A percentile compares a stretch with the other conserved stretches of the same genome.
These are phyloP conservation scores for Xanthoconium purpureum DNA, from an alignment of 768 basidiomycete species.

Conservation along the genomic window DNA sequence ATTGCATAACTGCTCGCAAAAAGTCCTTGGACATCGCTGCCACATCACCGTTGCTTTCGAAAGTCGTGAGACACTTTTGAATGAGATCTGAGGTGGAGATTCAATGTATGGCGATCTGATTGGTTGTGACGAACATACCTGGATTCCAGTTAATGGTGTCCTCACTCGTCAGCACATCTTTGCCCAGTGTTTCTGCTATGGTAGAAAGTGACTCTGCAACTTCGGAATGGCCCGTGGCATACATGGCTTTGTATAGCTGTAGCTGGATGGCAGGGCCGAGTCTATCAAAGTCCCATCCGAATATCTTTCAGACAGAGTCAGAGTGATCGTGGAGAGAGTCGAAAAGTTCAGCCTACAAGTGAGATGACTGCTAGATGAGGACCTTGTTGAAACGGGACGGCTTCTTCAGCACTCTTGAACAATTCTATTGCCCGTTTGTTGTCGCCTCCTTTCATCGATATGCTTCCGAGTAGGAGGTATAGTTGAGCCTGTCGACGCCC, in stretches of 20 bases:
- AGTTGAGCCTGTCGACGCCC: neutral
- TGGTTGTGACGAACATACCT: neutral
- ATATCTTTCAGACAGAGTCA: no score
- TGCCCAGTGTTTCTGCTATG: neutral
- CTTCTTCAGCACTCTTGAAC: neutral
- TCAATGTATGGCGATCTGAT: neutral
- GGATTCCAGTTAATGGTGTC: neutral
- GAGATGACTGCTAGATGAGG: slow-evolving; percentile 1
- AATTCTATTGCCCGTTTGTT: neutral
- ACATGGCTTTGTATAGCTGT: no score
- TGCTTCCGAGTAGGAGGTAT: neutral
- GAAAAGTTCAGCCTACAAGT: no score
- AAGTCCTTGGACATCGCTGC: neutral
- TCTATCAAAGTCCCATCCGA: no score
- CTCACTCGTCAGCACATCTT: neutral
- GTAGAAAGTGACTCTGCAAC: neutral
- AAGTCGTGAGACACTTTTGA: neutral
- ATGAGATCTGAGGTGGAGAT: neutral
- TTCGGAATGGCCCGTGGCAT: neutral
- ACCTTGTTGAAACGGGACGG: neutral
- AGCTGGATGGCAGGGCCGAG: no score
- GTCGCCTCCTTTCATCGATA: neutral
- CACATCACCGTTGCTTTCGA: neutral
- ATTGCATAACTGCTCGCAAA: neutral
- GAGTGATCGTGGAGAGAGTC: no score